Conservation (phyloP, 2,329 filamentous ascomycete species). For the Colletotrichum godetiae region DNA sequence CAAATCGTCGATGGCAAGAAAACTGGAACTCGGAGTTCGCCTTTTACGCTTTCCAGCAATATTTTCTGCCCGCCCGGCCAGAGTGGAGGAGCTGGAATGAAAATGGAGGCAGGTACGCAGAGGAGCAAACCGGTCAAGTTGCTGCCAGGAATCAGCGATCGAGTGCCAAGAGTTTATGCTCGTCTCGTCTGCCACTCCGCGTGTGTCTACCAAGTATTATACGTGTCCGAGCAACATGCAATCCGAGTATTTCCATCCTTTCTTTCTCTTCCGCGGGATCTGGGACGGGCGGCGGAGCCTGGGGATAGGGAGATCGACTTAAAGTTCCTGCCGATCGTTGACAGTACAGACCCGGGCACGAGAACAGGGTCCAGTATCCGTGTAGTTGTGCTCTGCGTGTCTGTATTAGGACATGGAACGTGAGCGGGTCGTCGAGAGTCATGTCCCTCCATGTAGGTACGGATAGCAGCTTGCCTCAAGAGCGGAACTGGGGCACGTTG, state of each 20-base stretch:
- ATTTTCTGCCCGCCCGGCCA: background rate
- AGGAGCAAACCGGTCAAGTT: too few species aligned
- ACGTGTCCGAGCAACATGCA: background rate
- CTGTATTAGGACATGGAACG: background rate
- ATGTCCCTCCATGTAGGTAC: background rate
- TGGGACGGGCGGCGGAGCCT: slow-evolving; percentile 1
- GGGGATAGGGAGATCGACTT: slow-evolving; percentile 3
- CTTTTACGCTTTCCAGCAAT: background rate
- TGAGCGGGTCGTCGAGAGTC: background rate
- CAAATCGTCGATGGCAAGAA: background rate
- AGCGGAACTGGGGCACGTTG: background rate
- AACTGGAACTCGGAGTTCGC: background rate
- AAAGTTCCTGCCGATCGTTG: slow-evolving; percentile 14
- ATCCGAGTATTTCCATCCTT: background rate
- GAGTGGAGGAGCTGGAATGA: background rate
- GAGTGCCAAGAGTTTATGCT: background rate
- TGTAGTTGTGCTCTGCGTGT: background rate
- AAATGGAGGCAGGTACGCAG: background rate
- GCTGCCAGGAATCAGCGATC: too few species aligned
- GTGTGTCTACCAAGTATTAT: background rate
- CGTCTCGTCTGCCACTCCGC: background rate
- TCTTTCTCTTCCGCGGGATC: background rate
- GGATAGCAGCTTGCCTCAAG: background rate
- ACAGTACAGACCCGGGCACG: background rate
- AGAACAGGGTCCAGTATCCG: background rate